Base-by-base conservation (phyloP, 257 asterid species). In the Solanum clarkiae region DNA sequence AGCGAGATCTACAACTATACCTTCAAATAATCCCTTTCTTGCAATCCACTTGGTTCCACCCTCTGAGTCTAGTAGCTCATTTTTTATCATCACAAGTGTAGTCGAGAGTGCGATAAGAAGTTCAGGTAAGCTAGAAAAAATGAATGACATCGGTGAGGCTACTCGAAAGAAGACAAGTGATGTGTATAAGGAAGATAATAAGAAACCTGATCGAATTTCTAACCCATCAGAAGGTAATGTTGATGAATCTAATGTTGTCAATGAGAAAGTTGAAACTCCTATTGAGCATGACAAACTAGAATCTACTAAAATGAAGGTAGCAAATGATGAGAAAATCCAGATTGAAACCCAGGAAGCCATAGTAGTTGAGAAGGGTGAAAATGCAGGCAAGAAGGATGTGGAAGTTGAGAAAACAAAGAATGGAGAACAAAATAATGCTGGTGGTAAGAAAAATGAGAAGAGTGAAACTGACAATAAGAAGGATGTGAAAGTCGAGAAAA, bases 11-110 rank as follows among this genome's bases (percentile, higher is more conserved):
- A 80, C 93, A 11, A 66, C 92, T 47, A 90, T 92, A 29, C 81
- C 92, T 84, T 89, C 95, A 80, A 83, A 95, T 44, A 94, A 93
- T 86, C 99, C 98, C 10, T 95, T 95, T 86, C 92, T 97, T 75
- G 92, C 93, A 10, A 88, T 95, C 80, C 90, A 91, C 77, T 87
- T 95, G 89, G 90, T 90, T 86, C 90, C 97, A 80, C 85, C 91
- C 45, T 32, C 77, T 2, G 77, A 68, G n/a, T 68, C 77, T 12
- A 17, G 51, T 68, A 87, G 89, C 49, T 32, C 85, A 36, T 63
- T 92, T 80, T 72, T 80, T 9, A 32, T 71, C 49, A 85, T 26
- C 69, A 29, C 86, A 56, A 51, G 49, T 26, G 69, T 82, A 85
- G 75, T 62, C 26, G 85, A 77, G 57, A 70, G 22, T 68, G 81